phyloP scores from a whole-genome alignment of 1,139 yeast species.

The Yamadazyma sp. region DNA sequence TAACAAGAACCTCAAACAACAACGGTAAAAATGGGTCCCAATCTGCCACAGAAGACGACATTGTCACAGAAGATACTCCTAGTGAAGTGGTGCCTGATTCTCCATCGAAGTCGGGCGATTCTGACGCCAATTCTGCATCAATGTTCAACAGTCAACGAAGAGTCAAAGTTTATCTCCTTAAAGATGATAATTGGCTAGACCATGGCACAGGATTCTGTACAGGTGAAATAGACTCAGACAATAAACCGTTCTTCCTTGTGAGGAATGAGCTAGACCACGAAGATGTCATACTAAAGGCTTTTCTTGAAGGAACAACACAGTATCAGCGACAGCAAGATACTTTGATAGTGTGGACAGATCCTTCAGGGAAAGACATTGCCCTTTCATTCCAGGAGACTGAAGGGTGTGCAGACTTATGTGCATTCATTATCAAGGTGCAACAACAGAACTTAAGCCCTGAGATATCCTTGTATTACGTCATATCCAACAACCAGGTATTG shows the following conservation, averaged over 20 bases:
- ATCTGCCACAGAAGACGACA: too few species aligned
- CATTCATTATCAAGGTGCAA: constrained; percentile 71
- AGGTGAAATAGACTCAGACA: constrained; percentile 55
- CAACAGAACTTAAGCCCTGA: constrained; percentile 58
- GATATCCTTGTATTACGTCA: constrained; percentile 72
- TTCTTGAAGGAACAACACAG: constrained; percentile 71
- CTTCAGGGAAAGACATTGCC: constrained; percentile 78
- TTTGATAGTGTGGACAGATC: constrained; percentile 90
- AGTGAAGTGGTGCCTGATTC: background rate
- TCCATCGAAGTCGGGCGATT: background rate
- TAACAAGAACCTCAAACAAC: too few species aligned
- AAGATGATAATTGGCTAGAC: constrained; percentile 86
- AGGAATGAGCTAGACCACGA: constrained; percentile 65
- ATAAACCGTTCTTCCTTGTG: constrained; percentile 66
- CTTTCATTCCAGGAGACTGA: constrained; percentile 89
- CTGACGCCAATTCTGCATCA: background rate
- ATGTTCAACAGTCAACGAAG: constrained; percentile 53
- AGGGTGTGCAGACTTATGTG: constrained; percentile 84
- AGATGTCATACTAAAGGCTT: constrained; percentile 63
- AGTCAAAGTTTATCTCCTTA: constrained; percentile 83
- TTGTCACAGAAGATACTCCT: background rate
- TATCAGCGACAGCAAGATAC: constrained; percentile 95
- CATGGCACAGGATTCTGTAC: constrained; percentile 90
- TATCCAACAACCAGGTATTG: constrained; percentile 38
- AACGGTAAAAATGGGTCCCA: too few species aligned